A percentile compares a stretch with the other conserved stretches of the same genome.
These are phyloP conservation scores for Phytophthora pinifolia DNA, from an alignment of 352 stramenopile species.

Conservation along the genomic window DNA sequence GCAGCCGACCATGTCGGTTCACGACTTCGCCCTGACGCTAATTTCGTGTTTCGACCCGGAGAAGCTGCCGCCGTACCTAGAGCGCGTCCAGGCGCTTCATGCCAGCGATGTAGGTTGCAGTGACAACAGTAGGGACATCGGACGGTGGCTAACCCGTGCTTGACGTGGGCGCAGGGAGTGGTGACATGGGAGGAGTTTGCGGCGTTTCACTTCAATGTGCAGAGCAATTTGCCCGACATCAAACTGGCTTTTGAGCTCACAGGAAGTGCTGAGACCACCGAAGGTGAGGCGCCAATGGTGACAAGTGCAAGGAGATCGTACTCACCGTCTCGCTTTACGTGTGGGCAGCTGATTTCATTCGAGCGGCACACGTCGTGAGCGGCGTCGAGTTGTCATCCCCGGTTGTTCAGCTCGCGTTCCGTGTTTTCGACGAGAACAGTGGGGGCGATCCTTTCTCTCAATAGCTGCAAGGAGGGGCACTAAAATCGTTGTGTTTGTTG, in stretches of 20 bases:
- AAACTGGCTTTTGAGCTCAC: constrained; percentile 73
- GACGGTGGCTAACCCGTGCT: background rate
- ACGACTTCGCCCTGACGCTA: constrained; percentile 79
- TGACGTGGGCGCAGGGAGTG: constrained; percentile 31
- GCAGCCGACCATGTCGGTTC: constrained; percentile 55
- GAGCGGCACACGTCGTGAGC: constrained; percentile 58
- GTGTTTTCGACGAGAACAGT: constrained; percentile 75
- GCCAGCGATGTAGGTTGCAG: constrained; percentile 48
- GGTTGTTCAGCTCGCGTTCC: constrained; percentile 74
- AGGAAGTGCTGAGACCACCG: constrained; percentile 61
- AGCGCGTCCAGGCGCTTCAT: constrained; percentile 58
- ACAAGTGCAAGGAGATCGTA: background rate
- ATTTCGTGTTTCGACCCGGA: constrained; percentile 75
- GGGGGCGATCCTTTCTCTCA: background rate
- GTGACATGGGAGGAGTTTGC: constrained; percentile 77
- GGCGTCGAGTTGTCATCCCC: constrained; percentile 65
- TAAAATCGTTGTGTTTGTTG: background rate
- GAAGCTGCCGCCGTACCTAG: constrained; percentile 54
- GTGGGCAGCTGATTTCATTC: constrained; percentile 62
- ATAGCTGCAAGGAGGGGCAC: background rate
- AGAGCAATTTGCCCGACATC: constrained; percentile 72
- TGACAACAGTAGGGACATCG: background rate
- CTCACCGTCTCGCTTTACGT: background rate
- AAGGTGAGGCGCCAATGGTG: constrained; percentile 31
- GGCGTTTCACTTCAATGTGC: constrained; percentile 72